phyloP scores from a whole-genome alignment of 2,329 filamentous ascomycete genomes.

The Colletotrichum cordylinicola region DNA sequence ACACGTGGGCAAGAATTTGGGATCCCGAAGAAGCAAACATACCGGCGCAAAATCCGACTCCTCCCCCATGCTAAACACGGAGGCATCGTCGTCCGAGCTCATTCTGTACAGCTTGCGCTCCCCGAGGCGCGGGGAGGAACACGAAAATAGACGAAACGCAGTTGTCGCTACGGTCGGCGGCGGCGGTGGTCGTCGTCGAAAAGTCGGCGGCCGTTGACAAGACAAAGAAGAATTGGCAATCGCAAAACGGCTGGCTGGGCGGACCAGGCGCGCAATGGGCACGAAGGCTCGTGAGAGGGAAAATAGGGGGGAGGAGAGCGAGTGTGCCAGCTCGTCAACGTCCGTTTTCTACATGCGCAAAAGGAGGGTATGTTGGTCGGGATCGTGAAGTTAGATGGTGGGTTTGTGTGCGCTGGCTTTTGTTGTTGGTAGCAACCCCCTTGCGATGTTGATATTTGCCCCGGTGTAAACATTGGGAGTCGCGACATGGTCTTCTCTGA shows the following conservation, averaged over 20 bases:
- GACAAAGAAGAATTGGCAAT: neutral
- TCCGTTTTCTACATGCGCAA: conserved; percentile 11
- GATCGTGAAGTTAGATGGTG: neutral
- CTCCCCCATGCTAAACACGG: conserved; percentile 41
- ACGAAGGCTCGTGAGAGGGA: conserved; percentile 3
- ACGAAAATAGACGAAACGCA: neutral
- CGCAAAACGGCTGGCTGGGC: conserved; percentile 15
- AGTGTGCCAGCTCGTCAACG: conserved; percentile 19
- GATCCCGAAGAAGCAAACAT: conserved; percentile 25
- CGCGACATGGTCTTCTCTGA: conserved; percentile 14
- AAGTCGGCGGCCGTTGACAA: neutral
- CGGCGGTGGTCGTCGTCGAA: neutral
- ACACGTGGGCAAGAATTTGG: neutral
- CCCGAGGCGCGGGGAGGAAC: conserved; percentile 4
- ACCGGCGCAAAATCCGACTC: conserved; percentile 49
- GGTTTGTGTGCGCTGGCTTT: conserved; percentile 2
- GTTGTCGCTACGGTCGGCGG: neutral
- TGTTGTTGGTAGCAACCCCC: conserved; percentile 25
- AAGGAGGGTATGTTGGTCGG: neutral
- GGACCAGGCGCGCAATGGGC: conserved; percentile 19
- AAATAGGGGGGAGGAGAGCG: conserved; percentile 1
- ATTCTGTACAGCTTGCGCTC: conserved; percentile 41
- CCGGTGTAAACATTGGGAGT: conserved; percentile 17
- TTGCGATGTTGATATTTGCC: conserved; percentile 23
- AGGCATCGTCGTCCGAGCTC: conserved; percentile 64